These are phyloP conservation scores for Malassezia restricta DNA, from an alignment of 1,284 basidiomycete species.

Conservation along the genomic window DNA sequence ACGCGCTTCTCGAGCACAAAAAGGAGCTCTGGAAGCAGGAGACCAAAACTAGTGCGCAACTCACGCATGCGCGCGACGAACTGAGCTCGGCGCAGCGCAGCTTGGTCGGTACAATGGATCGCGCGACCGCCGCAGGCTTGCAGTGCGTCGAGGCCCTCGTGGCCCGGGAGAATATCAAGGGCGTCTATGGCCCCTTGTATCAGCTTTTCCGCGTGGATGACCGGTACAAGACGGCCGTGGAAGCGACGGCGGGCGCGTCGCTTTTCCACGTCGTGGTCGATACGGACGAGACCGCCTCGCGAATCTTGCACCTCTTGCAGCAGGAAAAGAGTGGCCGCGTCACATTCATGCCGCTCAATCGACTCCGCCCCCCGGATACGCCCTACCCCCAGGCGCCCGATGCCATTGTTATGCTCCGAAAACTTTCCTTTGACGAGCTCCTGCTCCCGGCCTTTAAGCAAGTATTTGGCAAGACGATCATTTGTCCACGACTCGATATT, in stretches of 20 bases:
- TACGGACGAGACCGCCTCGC: conserved; percentile 76
- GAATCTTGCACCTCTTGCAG: conserved; percentile 80
- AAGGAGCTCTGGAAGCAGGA: conserved; percentile 60
- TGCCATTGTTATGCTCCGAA: conserved; percentile 64
- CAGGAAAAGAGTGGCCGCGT: conserved; percentile 82
- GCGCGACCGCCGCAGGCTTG: conserved; percentile 81
- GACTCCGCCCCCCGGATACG: conserved; percentile 64
- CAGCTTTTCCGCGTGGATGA: conserved; percentile 83
- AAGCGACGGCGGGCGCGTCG: conserved; percentile 85
- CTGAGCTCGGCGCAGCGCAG: conserved; percentile 64
- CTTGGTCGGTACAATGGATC: conserved; percentile 71
- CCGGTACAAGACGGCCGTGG: conserved; percentile 83
- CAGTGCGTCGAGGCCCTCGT: conserved; percentile 71
- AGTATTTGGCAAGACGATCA: conserved; percentile 95
- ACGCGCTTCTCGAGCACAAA: conserved; percentile 34
- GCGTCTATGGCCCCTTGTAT: conserved; percentile 85
- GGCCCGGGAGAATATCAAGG: conserved; percentile 58
- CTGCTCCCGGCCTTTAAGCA: conserved; percentile 82
- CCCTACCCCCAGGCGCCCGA: conserved; percentile 62
- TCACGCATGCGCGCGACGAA: conserved; percentile 67
- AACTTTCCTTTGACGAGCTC: conserved; percentile 63
- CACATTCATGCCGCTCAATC: conserved; percentile 96
- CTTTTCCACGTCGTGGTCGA: conserved; percentile 97
- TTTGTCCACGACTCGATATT: conserved; percentile 80
- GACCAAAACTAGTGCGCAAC: conserved; percentile 60